Conservation (phyloP, 805 yeast species). For the Ogataea paradorogensis region DNA sequence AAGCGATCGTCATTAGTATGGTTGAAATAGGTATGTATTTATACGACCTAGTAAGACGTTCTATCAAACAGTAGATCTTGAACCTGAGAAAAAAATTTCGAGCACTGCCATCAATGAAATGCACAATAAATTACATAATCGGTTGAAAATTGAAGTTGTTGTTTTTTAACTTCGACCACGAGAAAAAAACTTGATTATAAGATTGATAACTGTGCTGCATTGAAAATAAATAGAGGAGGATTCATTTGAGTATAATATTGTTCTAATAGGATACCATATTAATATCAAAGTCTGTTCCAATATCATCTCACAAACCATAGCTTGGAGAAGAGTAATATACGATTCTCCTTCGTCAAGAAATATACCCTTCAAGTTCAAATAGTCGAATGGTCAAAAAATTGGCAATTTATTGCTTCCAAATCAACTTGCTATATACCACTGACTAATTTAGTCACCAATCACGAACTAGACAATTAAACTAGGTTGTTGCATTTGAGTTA, state of each 20-base stretch:
- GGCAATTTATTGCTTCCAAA: not conserved
- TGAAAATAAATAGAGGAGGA: not conserved
- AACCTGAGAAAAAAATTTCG: constrained; percentile 1
- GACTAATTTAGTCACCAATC: too few relatives aligned
- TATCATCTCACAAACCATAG: not conserved
- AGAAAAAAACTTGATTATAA: constrained; percentile 3
- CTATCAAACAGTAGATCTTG: not conserved
- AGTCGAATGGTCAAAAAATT: not conserved
- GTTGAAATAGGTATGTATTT: too few relatives aligned
- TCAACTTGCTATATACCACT: not conserved
- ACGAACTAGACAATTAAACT: too few relatives aligned
- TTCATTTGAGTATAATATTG: not conserved
- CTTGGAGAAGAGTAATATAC: not conserved
- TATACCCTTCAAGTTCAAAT: not conserved
- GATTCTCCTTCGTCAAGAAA: too few relatives aligned
- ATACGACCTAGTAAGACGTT: too few relatives aligned
- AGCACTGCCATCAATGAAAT: constrained; percentile 4
- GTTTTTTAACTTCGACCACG: constrained; percentile 3
- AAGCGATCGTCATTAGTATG: constrained; percentile 5
- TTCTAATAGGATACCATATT: not conserved
- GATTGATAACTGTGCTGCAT: not conserved
- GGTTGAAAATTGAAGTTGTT: not conserved
- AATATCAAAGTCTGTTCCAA: not conserved
- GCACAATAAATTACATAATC: not conserved
- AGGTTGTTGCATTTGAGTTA: too few relatives aligned